A percentile compares a stretch with the other conserved stretches of the same genome.
phyloP scores from a whole-genome alignment of 1,139 yeast species.

The Waltiozyma sp. region DNA sequence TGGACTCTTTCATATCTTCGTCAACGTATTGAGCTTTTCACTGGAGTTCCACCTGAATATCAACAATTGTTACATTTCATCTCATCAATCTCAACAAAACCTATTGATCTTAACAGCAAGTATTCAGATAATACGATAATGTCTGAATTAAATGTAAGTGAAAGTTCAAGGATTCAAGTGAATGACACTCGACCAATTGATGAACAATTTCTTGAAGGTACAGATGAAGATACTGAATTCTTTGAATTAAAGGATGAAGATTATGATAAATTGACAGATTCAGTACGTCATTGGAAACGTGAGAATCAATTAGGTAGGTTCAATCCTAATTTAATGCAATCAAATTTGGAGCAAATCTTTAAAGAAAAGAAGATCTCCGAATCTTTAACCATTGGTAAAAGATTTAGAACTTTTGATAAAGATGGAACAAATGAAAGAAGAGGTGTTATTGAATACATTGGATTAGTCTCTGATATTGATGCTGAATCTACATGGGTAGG shows the following conservation, averaged over 20 bases:
- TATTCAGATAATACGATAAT: slow-evolving; percentile 1
- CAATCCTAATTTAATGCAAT: slow-evolving; percentile 38
- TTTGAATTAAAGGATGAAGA: slow-evolving; percentile 57
- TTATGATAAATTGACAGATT: slow-evolving; percentile 46
- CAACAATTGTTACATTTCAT: slow-evolving; percentile 47
- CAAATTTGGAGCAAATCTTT: slow-evolving; percentile 18
- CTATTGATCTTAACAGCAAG: slow-evolving; percentile 18
- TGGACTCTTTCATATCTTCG: slow-evolving; percentile 54
- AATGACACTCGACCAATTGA: slow-evolving; percentile 44
- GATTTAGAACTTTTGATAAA: slow-evolving; percentile 25
- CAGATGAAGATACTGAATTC: slow-evolving; percentile 25
- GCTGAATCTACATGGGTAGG: slow-evolving; percentile 62
- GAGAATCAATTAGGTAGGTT: slow-evolving; percentile 60
- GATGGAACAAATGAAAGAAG: slow-evolving; percentile 39
- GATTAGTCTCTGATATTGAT: slow-evolving; percentile 51
- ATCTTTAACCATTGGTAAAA: slow-evolving; percentile 9
- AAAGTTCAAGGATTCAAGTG: slow-evolving; percentile 34
- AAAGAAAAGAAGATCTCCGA: slow-evolving; percentile 20
- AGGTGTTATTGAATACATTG: slow-evolving; percentile 61
- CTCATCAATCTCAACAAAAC: slow-evolving; percentile 29
- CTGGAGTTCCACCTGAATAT: slow-evolving; percentile 61
- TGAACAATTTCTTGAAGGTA: slow-evolving; percentile 27
- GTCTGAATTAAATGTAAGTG: slow-evolving; percentile 13
- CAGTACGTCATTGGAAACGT: slow-evolving; percentile 72
- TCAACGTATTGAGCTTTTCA: slow-evolving; percentile 51